These are phyloP conservation scores for Carex cristatella DNA, from an alignment of 176 grass and related monocot genomes.

Conservation along the genomic window DNA sequence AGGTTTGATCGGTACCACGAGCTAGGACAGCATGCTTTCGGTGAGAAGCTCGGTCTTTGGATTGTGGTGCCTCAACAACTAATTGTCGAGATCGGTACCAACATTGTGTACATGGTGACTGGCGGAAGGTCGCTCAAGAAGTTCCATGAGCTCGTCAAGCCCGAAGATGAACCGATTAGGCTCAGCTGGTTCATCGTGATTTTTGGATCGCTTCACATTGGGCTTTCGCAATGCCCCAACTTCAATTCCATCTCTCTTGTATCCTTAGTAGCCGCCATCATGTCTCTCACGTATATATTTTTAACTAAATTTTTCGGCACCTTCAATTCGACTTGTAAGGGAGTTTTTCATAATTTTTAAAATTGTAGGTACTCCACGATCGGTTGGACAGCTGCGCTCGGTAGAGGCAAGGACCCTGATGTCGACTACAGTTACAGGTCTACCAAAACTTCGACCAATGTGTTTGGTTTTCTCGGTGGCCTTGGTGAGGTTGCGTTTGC, in stretches of 20 bases:
- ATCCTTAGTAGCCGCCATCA: slow-evolving; percentile 56
- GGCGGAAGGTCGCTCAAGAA: slow-evolving; percentile 60
- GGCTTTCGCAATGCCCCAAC: slow-evolving; percentile 52
- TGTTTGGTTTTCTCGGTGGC: slow-evolving; percentile 43
- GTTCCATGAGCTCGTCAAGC: slow-evolving; percentile 27
- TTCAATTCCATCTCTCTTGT: slow-evolving; percentile 55
- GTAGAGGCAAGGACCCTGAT: slow-evolving; percentile 17
- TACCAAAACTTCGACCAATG: background rate
- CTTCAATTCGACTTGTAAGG: background rate
- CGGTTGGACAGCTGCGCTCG: slow-evolving; percentile 36
- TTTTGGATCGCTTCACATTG: slow-evolving; percentile 36
- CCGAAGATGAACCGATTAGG: background rate
- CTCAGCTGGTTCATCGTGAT: slow-evolving; percentile 46
- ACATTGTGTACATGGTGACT: slow-evolving; percentile 77
- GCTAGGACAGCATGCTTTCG: slow-evolving; percentile 62
- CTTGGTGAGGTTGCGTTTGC: slow-evolving; percentile 52
- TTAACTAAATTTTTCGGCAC: background rate
- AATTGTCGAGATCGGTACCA: slow-evolving; percentile 49
- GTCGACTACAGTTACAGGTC: slow-evolving; percentile 41
- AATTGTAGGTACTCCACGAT: slow-evolving; percentile 56
- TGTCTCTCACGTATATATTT: slow-evolving; percentile 41
- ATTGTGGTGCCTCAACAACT: slow-evolving; percentile 66
- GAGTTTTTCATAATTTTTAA: background rate
- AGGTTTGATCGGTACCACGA: slow-evolving; percentile 75
- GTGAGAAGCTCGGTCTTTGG: slow-evolving; percentile 47